Conservation (phyloP, 495 filamentous ascomycete genomes). For the Annulohypoxylon maeteangense region DNA sequence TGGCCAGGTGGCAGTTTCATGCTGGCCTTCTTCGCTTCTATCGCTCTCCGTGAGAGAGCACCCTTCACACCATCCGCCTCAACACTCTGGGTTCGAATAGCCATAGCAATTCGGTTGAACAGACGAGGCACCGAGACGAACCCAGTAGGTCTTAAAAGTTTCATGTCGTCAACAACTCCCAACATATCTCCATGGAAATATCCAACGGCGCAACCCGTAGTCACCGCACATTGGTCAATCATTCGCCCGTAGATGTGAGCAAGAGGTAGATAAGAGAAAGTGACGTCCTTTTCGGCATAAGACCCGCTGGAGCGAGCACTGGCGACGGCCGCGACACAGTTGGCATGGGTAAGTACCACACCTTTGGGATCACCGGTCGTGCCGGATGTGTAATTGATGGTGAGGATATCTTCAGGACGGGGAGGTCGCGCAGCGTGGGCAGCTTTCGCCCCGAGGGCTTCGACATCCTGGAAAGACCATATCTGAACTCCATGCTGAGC, state of each 20-base stretch:
- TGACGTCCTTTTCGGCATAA: constrained; percentile 64
- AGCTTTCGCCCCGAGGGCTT: constrained; percentile 76
- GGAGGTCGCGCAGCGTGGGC: constrained; percentile 76
- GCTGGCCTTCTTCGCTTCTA: constrained; percentile 80
- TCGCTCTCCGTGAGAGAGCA: constrained; percentile 79
- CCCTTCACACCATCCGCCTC: constrained; percentile 85
- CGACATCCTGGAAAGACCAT: constrained; percentile 77
- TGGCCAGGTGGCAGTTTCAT: constrained; percentile 75
- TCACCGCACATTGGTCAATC: constrained; percentile 78
- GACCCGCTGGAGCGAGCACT: constrained; percentile 63
- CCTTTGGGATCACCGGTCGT: constrained; percentile 97
- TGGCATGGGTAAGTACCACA: constrained; percentile 84
- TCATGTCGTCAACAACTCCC: constrained; percentile 89
- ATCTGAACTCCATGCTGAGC: constrained; percentile 77
- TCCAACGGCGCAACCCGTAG: constrained; percentile 79
- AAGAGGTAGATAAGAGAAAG: constrained; percentile 89
- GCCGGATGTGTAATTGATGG: constrained; percentile 98
- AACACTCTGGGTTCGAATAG: constrained; percentile 79
- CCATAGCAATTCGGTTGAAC: constrained; percentile 89
- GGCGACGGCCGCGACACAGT: constrained; percentile 78
- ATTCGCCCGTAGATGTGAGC: constrained; percentile 95
- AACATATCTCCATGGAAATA: constrained; percentile 96
- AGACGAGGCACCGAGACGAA: constrained; percentile 93
- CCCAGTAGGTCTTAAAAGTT: constrained; percentile 80
- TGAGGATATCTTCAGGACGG: constrained; percentile 78